Conservation (phyloP, 2,329 filamentous ascomycete species). For the Fusarium pseudonygamai region DNA sequence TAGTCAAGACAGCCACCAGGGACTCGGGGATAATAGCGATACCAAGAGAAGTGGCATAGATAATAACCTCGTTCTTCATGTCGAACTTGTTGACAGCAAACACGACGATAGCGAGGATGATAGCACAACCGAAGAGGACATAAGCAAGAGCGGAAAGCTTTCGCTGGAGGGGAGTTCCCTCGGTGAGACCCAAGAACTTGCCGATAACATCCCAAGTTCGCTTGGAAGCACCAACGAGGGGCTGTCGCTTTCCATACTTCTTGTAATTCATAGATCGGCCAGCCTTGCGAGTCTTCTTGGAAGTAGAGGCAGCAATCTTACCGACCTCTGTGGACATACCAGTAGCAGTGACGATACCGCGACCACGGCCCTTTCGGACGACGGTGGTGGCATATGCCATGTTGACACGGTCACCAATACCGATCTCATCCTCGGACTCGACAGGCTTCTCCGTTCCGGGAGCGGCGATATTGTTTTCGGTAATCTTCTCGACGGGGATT, state of each 20-base stretch:
- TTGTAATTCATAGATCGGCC: constrained; percentile 62
- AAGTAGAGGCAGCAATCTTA: constrained; percentile 69
- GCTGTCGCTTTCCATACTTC: constrained; percentile 62
- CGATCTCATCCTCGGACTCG: constrained; percentile 59
- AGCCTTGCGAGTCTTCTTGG: constrained; percentile 65
- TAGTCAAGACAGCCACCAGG: constrained; percentile 74
- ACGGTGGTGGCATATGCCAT: constrained; percentile 79
- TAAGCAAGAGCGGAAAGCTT: constrained; percentile 83
- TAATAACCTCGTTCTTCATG: constrained; percentile 62
- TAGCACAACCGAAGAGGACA: constrained; percentile 76
- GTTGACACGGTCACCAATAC: constrained; percentile 77
- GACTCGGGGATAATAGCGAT: constrained; percentile 72
- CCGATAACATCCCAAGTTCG: constrained; percentile 60
- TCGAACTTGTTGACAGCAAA: constrained; percentile 66
- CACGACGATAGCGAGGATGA: constrained; percentile 65
- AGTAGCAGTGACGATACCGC: constrained; percentile 76
- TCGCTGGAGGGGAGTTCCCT: constrained; percentile 81
- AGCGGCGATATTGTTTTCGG: constrained; percentile 57
- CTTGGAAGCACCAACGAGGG: constrained; percentile 57
- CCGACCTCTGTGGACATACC: constrained; percentile 78
- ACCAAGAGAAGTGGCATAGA: constrained; percentile 66
- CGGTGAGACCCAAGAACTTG: constrained; percentile 68
- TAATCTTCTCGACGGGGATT: constrained; percentile 73
- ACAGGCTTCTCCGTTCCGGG: constrained; percentile 58
- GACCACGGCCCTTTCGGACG: constrained; percentile 77